Base-by-base conservation (phyloP, 345 rosid genomes). In the Arabis hirsuta region DNA sequence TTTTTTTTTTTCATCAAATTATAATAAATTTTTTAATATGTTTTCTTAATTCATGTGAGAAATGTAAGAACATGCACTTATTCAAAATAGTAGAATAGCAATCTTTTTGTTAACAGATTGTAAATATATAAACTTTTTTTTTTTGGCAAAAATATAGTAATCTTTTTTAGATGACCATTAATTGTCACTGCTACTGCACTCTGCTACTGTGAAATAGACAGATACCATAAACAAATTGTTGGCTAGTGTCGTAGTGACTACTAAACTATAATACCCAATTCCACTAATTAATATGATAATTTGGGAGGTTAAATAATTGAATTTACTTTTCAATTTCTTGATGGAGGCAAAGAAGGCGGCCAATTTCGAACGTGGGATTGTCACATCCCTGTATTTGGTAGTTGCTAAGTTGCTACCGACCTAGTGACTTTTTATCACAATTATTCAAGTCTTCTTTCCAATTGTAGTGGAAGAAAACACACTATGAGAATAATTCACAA, bases 371-470 rank as follows among this genome's bases (percentile, higher is more conserved):
- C 76, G 71, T 64, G 64, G 47, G 42, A 45, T 46, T 64, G 42
- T 73, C 59, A 41, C 77, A 48, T 47, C 54, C 52, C 51, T 42
- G 48, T 36, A 65, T 48, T 57, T 65, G 66, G 59, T 65, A 56
- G 65, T 73, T 55, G 71, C 34, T 57, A 73, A 56, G 65, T 73
- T 55, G 71, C 34, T 57, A 73, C 72, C 66, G 29, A 64, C 24
- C 34, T 32, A 65, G 3, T 0, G 66, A 65, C 50, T 48, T 57
- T 73, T 50, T 66, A 27, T 48, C 66, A 39, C n/a, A 39, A 16
- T 38, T 34, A 16, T 38, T 34, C 38, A 22, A 52, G 43, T 51
- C 44, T 53, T 53, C 19, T 72, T 54, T 14, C 39, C 9, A 29
- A 29, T 20, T 9, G 51, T 41, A 42, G 61, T 39, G 62, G 39